Percentiles rank a stretch among this genome's conserved stretches.
Evolutionary conservation across 768 basidiomycete genomes (phyloP).

Genomic region (Pleurotus djamor): DNA sequence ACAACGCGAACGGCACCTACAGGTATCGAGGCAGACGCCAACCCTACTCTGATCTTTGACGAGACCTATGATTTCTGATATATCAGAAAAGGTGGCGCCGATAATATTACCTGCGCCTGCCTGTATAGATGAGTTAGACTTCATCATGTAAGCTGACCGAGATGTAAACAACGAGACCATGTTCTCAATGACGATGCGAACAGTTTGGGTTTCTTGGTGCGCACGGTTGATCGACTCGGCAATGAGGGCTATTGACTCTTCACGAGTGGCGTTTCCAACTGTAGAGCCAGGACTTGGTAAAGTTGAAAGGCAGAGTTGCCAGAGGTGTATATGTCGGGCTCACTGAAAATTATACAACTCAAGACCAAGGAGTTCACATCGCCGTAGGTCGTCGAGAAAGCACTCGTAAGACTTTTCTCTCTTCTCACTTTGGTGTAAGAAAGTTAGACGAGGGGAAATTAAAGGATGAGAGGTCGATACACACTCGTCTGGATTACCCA

Average conservation of each 20-base stretch:
- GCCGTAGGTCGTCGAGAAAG: conserved; percentile 78
- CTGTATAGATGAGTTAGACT: conserved; percentile 28
- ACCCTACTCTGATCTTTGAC: conserved; percentile 76
- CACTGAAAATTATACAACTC: conserved; percentile 85
- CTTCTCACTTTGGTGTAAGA: conserved; percentile 42
- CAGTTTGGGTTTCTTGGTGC: conserved; percentile 53
- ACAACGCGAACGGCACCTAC: conserved; percentile 30
- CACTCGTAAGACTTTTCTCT: conserved; percentile 73
- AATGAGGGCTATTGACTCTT: conserved; percentile 60
- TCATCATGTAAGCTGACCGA: not conserved
- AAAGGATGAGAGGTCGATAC: conserved; percentile 19
- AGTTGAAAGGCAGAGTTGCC: not conserved
- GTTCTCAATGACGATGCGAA: conserved; percentile 76
- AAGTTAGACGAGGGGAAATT: not conserved
- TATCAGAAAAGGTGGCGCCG: conserved; percentile 67
- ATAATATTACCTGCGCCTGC: conserved; percentile 80
- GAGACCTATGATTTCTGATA: conserved; percentile 63
- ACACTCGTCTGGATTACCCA: conserved; percentile 76
- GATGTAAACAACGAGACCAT: conserved; percentile 49
- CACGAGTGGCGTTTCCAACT: conserved; percentile 61
- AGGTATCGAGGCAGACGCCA: conserved; percentile 86
- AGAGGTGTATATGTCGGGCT: conserved; percentile 21
- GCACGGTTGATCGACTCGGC: conserved; percentile 76
- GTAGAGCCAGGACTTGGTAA: conserved; percentile 71
- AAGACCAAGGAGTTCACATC: conserved; percentile 77